Base-by-base conservation (phyloP, 306 rosid species). In the Vachellia pachyceras region DNA sequence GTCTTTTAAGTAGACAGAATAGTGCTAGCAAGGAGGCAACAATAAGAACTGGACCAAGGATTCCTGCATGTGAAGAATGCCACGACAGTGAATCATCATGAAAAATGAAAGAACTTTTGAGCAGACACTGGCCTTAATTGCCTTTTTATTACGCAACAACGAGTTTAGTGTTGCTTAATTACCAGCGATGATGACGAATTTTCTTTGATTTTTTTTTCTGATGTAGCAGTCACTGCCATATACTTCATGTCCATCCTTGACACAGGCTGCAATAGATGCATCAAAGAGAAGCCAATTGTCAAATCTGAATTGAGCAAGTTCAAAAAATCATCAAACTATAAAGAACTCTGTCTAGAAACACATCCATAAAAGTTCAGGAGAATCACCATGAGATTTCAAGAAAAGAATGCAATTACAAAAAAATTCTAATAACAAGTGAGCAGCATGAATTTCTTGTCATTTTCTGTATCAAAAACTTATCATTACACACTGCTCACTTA, bases 1-100 rank as follows among this genome's bases (percentile, higher is more conserved):
- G 91, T 75, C 87, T 79, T 86, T 82, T 91, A 17, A 91, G 88
- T 52, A 91, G 85, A 75, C 70, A 92, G 25, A 89, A 85, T 23
- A 95, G 89, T 63, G 93, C 89, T 22, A 70, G 44, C 78, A 92
- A 57, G 72, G 97, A 90, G 79, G 90, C 96, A 61, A 90, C 81
- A 77, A 92, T 84, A 73, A 93, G 88, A 68, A 86, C 69, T 5
- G 94, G 87, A 84, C 93, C 94, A 75, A 95, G 90, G 83, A 91
- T 83, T 81, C 99, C 99, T 95, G 96, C 88, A 88, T 37, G 68
- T 77, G 77, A 20, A 84, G 20, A 65, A 76, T 60, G 70, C 25
- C 66, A 47, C 44, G 20, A 83, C 23, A 79, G 57, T 45, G 77
- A 81, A 44, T 11, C 18, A 25, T 20, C 37, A 25, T 20, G 33